A percentile compares a stretch with the other conserved stretches of the same genome.
These are phyloP conservation scores for Collybia mongolica DNA, from an alignment of 768 basidiomycete species.

Conservation along the genomic window DNA sequence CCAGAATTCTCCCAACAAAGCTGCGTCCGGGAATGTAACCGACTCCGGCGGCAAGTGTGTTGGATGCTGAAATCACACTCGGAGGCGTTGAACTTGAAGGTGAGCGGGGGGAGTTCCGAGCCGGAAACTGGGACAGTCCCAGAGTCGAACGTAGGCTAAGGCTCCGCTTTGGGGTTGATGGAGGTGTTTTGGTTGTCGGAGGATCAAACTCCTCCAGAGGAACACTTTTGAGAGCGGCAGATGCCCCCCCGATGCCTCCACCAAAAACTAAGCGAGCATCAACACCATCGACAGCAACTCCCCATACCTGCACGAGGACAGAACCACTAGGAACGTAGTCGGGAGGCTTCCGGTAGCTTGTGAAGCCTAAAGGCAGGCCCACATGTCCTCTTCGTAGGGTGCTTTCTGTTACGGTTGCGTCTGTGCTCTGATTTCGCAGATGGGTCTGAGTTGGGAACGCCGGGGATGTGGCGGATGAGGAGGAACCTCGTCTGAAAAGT, in stretches of 20 bases:
- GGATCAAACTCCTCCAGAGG: neutral
- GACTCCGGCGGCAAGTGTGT: slow-evolving; percentile 31
- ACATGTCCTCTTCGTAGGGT: neutral
- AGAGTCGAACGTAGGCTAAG: slow-evolving; percentile 17
- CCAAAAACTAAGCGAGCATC: slow-evolving; percentile 64
- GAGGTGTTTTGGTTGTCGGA: slow-evolving; percentile 5
- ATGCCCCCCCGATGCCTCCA: slow-evolving; percentile 14
- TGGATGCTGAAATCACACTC: neutral
- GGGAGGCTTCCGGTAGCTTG: slow-evolving; percentile 72
- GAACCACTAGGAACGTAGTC: slow-evolving; percentile 64
- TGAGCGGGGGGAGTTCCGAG: neutral
- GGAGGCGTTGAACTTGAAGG: neutral
- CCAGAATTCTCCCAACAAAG: slow-evolving; percentile 81
- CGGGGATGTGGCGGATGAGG: slow-evolving; percentile 3
- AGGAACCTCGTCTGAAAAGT: slow-evolving; percentile 15
- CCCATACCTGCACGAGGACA: slow-evolving; percentile 86
- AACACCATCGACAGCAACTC: slow-evolving; percentile 77
- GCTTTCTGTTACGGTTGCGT: slow-evolving; percentile 7
- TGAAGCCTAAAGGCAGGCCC: slow-evolving; percentile 53
- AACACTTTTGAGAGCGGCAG: neutral
- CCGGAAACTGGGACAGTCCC: slow-evolving; percentile 7
- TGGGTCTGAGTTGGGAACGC: slow-evolving; percentile 8
- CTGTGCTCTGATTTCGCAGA: slow-evolving; percentile 14
- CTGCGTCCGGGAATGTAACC: slow-evolving; percentile 87
- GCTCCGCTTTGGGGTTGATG: slow-evolving; percentile 15